Base-by-base conservation (phyloP, 345 rosid genomes). In the Aegle marmelos region DNA sequence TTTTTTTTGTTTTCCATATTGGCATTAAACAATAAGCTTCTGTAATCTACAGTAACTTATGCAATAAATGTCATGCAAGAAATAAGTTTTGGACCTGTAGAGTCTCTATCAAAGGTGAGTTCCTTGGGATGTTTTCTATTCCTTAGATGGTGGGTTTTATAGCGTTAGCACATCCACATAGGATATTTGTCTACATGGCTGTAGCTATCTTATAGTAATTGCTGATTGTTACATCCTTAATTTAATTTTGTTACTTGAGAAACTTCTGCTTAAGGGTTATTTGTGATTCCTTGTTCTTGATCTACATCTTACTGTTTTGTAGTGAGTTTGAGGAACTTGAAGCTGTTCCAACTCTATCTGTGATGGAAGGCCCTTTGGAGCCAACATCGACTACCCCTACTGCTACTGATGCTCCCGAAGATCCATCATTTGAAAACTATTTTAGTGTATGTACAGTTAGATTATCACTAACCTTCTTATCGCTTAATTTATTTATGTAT, bases 261-360 rank as follows among this genome's bases (percentile, higher is more conserved):
- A 53, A 53, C 34, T 30, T 70, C 9, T 53, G 27, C 41, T 21
- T 41, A 45, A 70, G 57, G 48, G 21, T 74, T 45, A 34, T 22
- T 59, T 2, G 19, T 31, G 28, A 45, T 5, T 68, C 31, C 4
- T 34, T 30, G 30, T 63, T 41, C 63, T 62, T 22, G 30, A 79
- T 61, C 21, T 34, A 54, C 19, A 45, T 76, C 50, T 60, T 57
- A 21, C 34, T 27, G 3, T 25, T 24, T 72, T 81, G 77, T 50
- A 92, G 92, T 82, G 94, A 85, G 72, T 90, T 85, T 81, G 91
- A 86, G 87, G 93, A 92, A 79, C 89, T 88, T 75, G 95, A 90
- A 87, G 90, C 87, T 53, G 83, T 86, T 54, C 89, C 89, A 84
- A 87, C 79, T 84, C 86, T 86, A 81, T 81, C 91, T 7, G 78